Evolutionary conservation across 2,329 filamentous ascomycete species (phyloP).

Genomic region (Albifimbria verrucaria): DNA sequence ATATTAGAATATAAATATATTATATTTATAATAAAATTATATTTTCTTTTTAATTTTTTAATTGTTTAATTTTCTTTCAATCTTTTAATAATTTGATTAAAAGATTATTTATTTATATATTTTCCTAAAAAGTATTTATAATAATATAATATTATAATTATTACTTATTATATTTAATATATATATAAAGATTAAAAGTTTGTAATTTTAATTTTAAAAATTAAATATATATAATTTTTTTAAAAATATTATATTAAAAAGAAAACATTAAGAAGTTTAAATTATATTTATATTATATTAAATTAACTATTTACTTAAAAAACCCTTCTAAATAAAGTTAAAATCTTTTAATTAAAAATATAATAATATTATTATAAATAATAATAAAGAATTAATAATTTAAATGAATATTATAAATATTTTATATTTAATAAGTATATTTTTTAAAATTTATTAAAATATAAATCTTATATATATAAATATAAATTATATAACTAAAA

Average conservation of each 20-base stretch:
- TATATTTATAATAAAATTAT: not conserved
- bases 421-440: not conserved
- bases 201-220: not conserved
- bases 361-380: not conserved
- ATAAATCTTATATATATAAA: conserved; percentile 1
- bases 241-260: not conserved
- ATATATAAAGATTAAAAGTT: not conserved
- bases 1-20: not conserved
- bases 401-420: conserved; percentile 2
- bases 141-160: not conserved
- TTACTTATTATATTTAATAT: not conserved
- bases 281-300: not conserved
- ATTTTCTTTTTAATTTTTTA: not conserved
- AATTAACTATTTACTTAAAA: not conserved
- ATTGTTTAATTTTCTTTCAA: not conserved
- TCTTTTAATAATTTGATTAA: conserved; percentile 1
- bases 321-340: too few species aligned
- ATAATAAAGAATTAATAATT: not conserved
- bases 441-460: not conserved
- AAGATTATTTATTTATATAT: not conserved
- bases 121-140: not conserved
- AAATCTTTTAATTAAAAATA: not conserved
- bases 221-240: too few species aligned
- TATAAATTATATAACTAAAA: too few species aligned
- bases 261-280: too few species aligned